phyloP scores from a whole-genome alignment of 2,329 filamentous ascomycete species.

The Diaporthe longicolla region DNA sequence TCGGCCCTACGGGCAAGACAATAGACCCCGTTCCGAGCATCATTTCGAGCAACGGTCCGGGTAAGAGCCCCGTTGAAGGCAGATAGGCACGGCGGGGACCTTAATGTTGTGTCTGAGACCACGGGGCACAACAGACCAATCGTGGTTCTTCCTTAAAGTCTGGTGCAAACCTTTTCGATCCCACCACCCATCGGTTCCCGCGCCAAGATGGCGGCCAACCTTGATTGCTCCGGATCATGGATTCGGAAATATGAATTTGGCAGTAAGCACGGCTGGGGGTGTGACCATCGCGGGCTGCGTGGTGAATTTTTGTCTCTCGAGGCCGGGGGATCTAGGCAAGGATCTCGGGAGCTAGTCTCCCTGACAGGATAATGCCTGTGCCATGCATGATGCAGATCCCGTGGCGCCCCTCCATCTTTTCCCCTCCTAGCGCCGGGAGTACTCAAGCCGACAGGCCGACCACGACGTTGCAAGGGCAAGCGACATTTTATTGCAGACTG shows the following conservation, averaged over 20 bases:
- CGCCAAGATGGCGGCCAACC: conserved; percentile 20
- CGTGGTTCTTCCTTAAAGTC: background rate
- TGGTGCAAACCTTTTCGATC: background rate
- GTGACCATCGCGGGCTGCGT: conserved; percentile 5
- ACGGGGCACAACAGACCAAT: background rate
- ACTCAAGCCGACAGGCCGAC: conserved; percentile 16
- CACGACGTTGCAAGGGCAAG: conserved; percentile 2
- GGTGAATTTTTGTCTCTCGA: conserved; percentile 9
- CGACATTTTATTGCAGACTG: background rate
- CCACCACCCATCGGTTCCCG: background rate
- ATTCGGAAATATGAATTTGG: conserved; percentile 1
- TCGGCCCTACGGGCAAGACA: conserved; percentile 22
- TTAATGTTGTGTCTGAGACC: background rate
- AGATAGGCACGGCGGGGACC: background rate
- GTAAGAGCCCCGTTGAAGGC: background rate
- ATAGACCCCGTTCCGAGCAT: background rate
- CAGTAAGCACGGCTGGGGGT: conserved; percentile 3
- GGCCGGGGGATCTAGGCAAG: conserved; percentile 24
- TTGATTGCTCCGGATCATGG: conserved; percentile 8
- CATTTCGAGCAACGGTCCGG: background rate
- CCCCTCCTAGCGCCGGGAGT: conserved; percentile 20
- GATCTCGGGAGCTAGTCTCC: conserved; percentile 23
- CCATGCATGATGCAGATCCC: conserved; percentile 28
- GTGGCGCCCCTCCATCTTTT: background rate
- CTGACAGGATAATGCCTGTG: conserved; percentile 31